Base-by-base conservation (phyloP, 371 early-diverging fungal species). In the Encephalitozoon cuniculi region DNA sequence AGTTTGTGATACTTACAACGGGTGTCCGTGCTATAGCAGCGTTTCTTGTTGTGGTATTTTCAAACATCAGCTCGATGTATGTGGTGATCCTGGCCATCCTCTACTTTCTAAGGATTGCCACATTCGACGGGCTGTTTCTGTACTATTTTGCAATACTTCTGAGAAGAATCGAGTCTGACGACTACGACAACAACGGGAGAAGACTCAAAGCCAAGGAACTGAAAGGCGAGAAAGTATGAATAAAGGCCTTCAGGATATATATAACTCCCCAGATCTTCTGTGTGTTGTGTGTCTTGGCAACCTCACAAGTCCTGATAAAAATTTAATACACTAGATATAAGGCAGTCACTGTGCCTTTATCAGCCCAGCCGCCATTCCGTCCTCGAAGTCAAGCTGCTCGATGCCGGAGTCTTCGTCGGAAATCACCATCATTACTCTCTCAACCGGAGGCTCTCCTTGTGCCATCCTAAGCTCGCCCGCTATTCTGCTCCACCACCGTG, bases 401-500 rank as follows among this genome's bases (percentile, higher is more conserved):
- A 1, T 18, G 9, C 28, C 34, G 30, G 9, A 1, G 15, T 59
- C 59, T 5, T 59, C 28, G 7, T 59, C 59, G 7, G 37, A 15
- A 15, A 59, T 18, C 11, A 59, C 23, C 11, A 54, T 37, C 59
- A 15, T 59, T 30, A 59, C 34, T 28, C 59, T 30, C 21, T 59
- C 59, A 59, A 18, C 34, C 32, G 30, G n/a, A 7, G 5, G 18
- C 28, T 65, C n/a, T 12, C 54, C 65, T 43, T 77, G 63, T 4
- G 54, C 32, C 32, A 41, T 44, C 32, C 77, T 66, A 2, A 69
- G 28, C 25, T 46, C 30, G 12, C 73, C 55, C 7, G 81, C 71
- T 72, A 85, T 83, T 67, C 18, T 75, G 59, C 74, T 66, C 86
- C 86, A 85, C 82, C 84, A 85, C 8, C 68, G 49, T 0, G 83